A percentile compares a stretch with the other conserved stretches of the same genome.
These are phyloP conservation scores for Pseudoscleropodium purum DNA, from an alignment of 225 moss, liverwort and hornwort genomes.

Conservation along the genomic window DNA sequence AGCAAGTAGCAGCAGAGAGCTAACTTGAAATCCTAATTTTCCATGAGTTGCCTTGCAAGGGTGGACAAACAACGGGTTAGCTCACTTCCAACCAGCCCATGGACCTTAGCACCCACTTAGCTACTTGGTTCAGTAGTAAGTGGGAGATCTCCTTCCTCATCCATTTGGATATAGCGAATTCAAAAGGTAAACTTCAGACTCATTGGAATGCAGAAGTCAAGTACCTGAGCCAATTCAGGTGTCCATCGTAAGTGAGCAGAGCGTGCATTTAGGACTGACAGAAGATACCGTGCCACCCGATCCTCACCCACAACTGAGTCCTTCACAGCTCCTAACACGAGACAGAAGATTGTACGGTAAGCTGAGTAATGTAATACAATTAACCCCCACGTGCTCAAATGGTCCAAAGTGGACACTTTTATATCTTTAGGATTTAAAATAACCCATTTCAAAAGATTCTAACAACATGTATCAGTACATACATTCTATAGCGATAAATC, in stretches of 20 bases:
- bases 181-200: neutral
- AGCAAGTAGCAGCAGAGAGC: neutral
- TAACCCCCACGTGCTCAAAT: neutral
- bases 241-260: slow-evolving; percentile 77
- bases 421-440: neutral
- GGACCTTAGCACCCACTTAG: neutral
- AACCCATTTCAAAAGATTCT: neutral
- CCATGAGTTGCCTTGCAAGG: neutral
- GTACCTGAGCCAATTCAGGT: slow-evolving; percentile 51
- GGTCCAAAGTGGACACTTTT: neutral
- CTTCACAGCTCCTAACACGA: slow-evolving; percentile 80
- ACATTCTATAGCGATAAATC: neutral
- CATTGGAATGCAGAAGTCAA: neutral
- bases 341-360: neutral
- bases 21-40: neutral
- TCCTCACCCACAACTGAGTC: slow-evolving; percentile 96
- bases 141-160: neutral
- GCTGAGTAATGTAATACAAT: neutral
- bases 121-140: neutral
- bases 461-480: neutral
- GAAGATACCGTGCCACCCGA: slow-evolving; percentile 76
- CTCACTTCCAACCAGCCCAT: neutral
- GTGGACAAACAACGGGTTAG: neutral
- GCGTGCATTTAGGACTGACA: slow-evolving; percentile 74
- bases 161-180: neutral